Evolutionary conservation across 371 early-diverging fungal genomes (phyloP).

Genomic region (Rhizomucor miehei): DNA sequence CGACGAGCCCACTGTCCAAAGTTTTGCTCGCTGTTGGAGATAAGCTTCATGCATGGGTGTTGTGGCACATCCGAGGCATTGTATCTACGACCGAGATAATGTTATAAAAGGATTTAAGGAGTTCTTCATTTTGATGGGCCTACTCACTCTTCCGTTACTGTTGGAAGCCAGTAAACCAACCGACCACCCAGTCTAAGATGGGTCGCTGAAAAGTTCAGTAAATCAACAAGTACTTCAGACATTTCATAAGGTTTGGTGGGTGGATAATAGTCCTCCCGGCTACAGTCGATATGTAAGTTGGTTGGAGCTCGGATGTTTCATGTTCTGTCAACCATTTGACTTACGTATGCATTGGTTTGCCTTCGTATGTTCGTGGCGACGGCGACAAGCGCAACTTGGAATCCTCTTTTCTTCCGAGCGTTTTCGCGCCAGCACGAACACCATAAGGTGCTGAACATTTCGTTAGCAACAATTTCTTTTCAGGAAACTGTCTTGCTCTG

Average conservation of each 20-base stretch:
- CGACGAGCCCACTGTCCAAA: constrained; percentile 95
- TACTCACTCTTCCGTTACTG: constrained; percentile 76
- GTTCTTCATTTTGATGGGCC: background rate
- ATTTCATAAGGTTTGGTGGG: constrained; percentile 93
- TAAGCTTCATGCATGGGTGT: constrained; percentile 77
- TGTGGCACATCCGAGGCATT: constrained; percentile 75
- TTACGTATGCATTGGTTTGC: constrained; percentile 59
- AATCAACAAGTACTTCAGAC: constrained; percentile 83
- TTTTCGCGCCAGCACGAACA: constrained; percentile 96
- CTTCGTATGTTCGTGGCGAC: constrained; percentile 58
- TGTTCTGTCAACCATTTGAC: constrained; percentile 1
- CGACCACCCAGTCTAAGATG: constrained; percentile 84
- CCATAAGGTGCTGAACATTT: constrained; percentile 86
- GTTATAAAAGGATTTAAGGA: background rate
- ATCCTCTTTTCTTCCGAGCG: constrained; percentile 73
- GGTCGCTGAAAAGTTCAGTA: constrained; percentile 82
- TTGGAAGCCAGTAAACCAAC: constrained; percentile 96
- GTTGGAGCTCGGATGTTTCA: background rate
- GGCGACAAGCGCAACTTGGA: constrained; percentile 52
- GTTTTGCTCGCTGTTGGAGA: constrained; percentile 89
- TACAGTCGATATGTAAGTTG: constrained; percentile 10
- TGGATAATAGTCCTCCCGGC: constrained; percentile 78
- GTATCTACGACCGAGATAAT: constrained; percentile 38
- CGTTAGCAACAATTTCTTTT: background rate
- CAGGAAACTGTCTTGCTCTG: background rate